A percentile compares a stretch with the other conserved stretches of the same genome.
These are phyloP conservation scores for Kernera saxatilis DNA, from an alignment of 345 rosid genomes.

Conservation along the genomic window DNA sequence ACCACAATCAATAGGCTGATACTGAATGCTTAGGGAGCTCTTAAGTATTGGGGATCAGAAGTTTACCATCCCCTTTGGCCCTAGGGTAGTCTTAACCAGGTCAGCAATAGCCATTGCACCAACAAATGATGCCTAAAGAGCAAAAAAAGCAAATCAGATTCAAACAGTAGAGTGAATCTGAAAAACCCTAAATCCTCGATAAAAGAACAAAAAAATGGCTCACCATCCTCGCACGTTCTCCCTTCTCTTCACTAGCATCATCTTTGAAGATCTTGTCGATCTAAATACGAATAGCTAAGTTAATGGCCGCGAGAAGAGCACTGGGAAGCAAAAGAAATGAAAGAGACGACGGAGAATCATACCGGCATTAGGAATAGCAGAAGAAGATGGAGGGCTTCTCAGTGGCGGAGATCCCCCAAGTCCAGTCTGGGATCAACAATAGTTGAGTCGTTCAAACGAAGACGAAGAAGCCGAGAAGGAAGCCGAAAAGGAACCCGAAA, in stretches of 20 bases:
- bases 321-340: background rate
- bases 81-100: constrained; percentile 88
- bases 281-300: constrained; percentile 30
- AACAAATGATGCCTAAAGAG: constrained; percentile 70
- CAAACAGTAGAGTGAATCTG: constrained; percentile 3
- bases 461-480: background rate
- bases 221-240: constrained; percentile 95
- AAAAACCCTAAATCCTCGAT: constrained; percentile 15
- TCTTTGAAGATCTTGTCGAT: constrained; percentile 70
- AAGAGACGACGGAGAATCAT: background rate
- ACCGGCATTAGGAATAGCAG: constrained; percentile 31
- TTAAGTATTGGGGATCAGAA: background rate
- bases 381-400: background rate
- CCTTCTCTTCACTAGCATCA: constrained; percentile 95
- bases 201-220: constrained; percentile 3
- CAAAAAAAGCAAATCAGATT: constrained; percentile 9
- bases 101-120: constrained; percentile 96
- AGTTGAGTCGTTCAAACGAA: background rate
- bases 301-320: background rate
- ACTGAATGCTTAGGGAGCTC: background rate
- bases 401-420: constrained; percentile 2
- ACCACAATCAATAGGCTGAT: constrained; percentile 3
- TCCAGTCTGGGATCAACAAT: background rate
- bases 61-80: constrained; percentile 96
- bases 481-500: background rate